Evolutionary conservation across 2,329 filamentous ascomycete species (phyloP), one percentile per base, ranked within the genome.

Genomic region (Kalaharituber pfeilii): DNA sequence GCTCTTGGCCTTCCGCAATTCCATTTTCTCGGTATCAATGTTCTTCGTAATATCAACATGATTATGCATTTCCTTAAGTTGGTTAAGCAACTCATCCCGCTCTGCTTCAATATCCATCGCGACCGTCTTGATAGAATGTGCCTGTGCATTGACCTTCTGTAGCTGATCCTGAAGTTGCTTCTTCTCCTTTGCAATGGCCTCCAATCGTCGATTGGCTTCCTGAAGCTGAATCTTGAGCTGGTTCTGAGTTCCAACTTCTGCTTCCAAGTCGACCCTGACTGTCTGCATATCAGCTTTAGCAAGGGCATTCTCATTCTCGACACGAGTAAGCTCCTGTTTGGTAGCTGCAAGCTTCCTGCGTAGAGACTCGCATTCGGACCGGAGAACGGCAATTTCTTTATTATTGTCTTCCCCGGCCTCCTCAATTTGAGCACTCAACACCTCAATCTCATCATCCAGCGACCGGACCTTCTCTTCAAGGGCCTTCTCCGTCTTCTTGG

Each of bases 381-480:
- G 71, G 13, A 71, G 68, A 45, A 68, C 67, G 51, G 68, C 64
- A 8, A 75, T 64, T 45, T 74, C 72, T 36, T 71, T 67, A 15
- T 70, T 75, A 5, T 75, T 74, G 56, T 77, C 75, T 59, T 81
- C 77, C 44, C 75, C 75, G 65, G 82, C 80, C 56, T 81, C 76
- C 50, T 84, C 80, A 44, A 81, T 67, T 33, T 74, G 76, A 22
- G 74, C 72, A 15, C 55, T 58, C 18, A 64, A 50, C 3, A 62
- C 55, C 29, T 69, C 67, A 11, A 70, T 55, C 26, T 65, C 67
- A n/a, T 65, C 67, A 65, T 86, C 82, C 13, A 88, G 69, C 26
- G 85, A 77, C 52, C 85, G 80, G n/a, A 86, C 73, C 65, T 87
- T 84, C 60, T 87, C 83, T 64, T 88, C 82, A 20, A 88, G 67